Percentiles rank a stretch among this genome's conserved stretches.
phyloP scores from a whole-genome alignment of 306 rosid species.

The Abrus precatorius region DNA sequence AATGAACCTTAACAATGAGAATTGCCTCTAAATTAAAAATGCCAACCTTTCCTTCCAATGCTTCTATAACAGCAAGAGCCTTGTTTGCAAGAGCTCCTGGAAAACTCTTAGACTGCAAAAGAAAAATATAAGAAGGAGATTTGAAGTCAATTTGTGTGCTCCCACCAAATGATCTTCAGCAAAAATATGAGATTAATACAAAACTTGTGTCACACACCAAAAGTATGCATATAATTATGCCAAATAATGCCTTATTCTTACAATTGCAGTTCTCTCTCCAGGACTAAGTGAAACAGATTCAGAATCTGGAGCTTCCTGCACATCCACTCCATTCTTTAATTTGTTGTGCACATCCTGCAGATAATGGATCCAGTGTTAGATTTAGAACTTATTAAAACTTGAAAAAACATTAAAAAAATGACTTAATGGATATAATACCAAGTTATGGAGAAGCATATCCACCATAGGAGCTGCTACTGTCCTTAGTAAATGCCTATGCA shows the following conservation, averaged over 20 bases:
- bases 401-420: slow-evolving; percentile 28
- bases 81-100: slow-evolving; percentile 76
- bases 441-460: slow-evolving; percentile 72
- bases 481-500: slow-evolving; percentile 96
- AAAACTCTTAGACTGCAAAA: slow-evolving; percentile 78
- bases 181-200: slow-evolving; percentile 26
- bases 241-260: slow-evolving; percentile 56
- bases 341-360: slow-evolving; percentile 85
- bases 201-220: slow-evolving; percentile 26
- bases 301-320: slow-evolving; percentile 67
- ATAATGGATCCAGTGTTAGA: slow-evolving; percentile 41
- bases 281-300: slow-evolving; percentile 66
- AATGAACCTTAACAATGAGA: slow-evolving; percentile 29
- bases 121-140: slow-evolving; percentile 38
- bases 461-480: slow-evolving; percentile 78
- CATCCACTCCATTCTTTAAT: slow-evolving; percentile 83
- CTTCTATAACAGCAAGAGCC: slow-evolving; percentile 81
- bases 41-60: slow-evolving; percentile 97
- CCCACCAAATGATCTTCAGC: slow-evolving; percentile 36
- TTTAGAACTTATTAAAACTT: slow-evolving; percentile 35
- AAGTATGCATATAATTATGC: not conserved
- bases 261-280: slow-evolving; percentile 84
- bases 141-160: slow-evolving; percentile 38
- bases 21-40: slow-evolving; percentile 34
- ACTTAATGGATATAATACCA: slow-evolving; percentile 62